Evolutionary conservation across 2,329 filamentous ascomycete genomes (phyloP), one percentile per base, ranked within the genome.

Genomic region (Ceratocystis smalleyi): DNA sequence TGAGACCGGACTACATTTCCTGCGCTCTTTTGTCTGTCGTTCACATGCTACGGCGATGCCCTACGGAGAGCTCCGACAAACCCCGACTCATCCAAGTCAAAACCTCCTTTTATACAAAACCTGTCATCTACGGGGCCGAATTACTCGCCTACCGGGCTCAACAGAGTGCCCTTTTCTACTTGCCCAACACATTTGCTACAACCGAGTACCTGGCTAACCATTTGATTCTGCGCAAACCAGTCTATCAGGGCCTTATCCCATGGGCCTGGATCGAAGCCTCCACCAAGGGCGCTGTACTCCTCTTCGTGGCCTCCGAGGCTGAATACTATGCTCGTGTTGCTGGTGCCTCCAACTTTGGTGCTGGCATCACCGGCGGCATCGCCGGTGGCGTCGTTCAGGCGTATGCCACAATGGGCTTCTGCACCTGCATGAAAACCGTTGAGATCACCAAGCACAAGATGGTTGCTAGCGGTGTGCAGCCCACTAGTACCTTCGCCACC

Each of bases 221-320:
- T 57, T 60, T 67, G 47, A 57, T 47, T 45, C 54, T 69, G 64
- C 22, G 5, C 27, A 17, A 55, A 55, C 15, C 74, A 97, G 92
- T 96, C 81, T 99, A 96, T 83, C 94, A 99, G 82, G 94, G 94
- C 77, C 88, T 99, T 72, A 97, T 99, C 75, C 94, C 94, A 69
- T 96, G 92, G 92, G 94, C 94, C 77, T 99, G 94, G 94, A 97
- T 99, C 79, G 94, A 99, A 83, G 94, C 94, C 74, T 97, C 92
- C 73, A 97, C 94, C 78, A 99, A 99, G 81, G 94, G 94, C 75
- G 94, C 94, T 72, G 94, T 99, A 71, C 88, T 99, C 73, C 89
- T 99, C 76, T 99, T 99, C 79, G 92, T 99, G 75, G 94, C 94
- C 70, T 95, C 92, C 72, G 94, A 99, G 79, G 92, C 91, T 77